Conservation (phyloP, 306 rosid species). For the Cucumis melo region DNA sequence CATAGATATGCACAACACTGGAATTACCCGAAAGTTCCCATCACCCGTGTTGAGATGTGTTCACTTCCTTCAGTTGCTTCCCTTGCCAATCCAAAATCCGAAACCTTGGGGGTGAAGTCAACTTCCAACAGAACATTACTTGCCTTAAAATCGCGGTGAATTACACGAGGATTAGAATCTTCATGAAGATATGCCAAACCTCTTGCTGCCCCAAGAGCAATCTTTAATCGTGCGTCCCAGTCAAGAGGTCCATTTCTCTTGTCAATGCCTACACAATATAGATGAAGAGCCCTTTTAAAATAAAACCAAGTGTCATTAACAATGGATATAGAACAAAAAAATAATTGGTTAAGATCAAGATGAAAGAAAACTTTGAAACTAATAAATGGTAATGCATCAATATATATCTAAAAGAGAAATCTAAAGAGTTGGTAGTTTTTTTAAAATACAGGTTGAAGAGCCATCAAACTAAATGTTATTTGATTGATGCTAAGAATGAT, state of each 20-base stretch:
- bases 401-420: neutral
- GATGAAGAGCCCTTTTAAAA: neutral
- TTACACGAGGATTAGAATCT: slow-evolving; percentile 92
- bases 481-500: neutral
- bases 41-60: slow-evolving; percentile 79
- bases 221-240: slow-evolving; percentile 87
- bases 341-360: neutral
- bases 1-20: neutral
- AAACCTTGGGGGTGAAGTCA: slow-evolving; percentile 89
- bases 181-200: slow-evolving; percentile 97
- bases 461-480: neutral
- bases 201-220: slow-evolving; percentile 96
- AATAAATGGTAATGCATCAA: neutral
- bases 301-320: neutral
- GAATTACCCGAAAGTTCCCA: slow-evolving; percentile 95
- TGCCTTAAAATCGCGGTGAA: slow-evolving; percentile 92
- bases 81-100: slow-evolving; percentile 96
- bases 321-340: too few relatives aligned
- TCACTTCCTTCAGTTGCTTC: slow-evolving; percentile 91
- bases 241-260: slow-evolving; percentile 55
- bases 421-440: neutral
- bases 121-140: slow-evolving; percentile 83
- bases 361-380: neutral
- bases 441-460: neutral
- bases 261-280: slow-evolving; percentile 45